Base-by-base conservation (phyloP, 345 rosid genomes). In the Salix dunnii region DNA sequence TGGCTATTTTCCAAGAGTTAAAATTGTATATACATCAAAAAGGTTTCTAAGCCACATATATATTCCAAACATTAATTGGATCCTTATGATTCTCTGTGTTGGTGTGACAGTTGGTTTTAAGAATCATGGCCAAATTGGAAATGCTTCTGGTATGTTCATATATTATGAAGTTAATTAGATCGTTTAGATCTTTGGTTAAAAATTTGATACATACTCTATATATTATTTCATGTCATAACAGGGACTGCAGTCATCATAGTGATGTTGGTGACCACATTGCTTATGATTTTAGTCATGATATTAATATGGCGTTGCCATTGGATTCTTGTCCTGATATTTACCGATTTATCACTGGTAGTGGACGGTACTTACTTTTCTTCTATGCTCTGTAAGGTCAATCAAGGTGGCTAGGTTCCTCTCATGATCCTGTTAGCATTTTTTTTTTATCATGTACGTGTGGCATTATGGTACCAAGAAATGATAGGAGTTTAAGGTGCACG, bases 371-470 rank as follows among this genome's bases (percentile, higher is more conserved):
- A 78, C 72, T 73, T 78, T 30, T 78, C 76, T 18, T 67, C 77
- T 36, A 77, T 78, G 42, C 76, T 78, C 38, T 78, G 30, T 61
- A 72, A 72, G 77, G 67, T 78, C 40, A 58, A 66, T 67, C 73
- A 72, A 27, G 81, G 81, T 28, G 76, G 81, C 49, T 72, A 76
- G 81, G 81, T 71, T 53, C 81, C 81, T 9, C 81, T 72, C 5
- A 73, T 27, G 25, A 78, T 78, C 25, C 77, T 73, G 11, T 67
- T 58, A 16, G 73, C 72, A 25, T n/a, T 60, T 68, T 68, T 33
- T 55, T 43, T 21, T 61, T 48, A 68, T 78, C 43, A 73, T 78
- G 77, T 67, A 42, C 33, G 81, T 31, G 5, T 58, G 77, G 81
- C 81, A 78, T 31, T 73, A 78, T 25, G 81, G 81, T 18, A 61